A percentile compares a stretch with the other conserved stretches of the same genome.
Evolutionary conservation across 2,329 filamentous ascomycete genomes (phyloP).

Genomic region (Ascochyta pisi): DNA sequence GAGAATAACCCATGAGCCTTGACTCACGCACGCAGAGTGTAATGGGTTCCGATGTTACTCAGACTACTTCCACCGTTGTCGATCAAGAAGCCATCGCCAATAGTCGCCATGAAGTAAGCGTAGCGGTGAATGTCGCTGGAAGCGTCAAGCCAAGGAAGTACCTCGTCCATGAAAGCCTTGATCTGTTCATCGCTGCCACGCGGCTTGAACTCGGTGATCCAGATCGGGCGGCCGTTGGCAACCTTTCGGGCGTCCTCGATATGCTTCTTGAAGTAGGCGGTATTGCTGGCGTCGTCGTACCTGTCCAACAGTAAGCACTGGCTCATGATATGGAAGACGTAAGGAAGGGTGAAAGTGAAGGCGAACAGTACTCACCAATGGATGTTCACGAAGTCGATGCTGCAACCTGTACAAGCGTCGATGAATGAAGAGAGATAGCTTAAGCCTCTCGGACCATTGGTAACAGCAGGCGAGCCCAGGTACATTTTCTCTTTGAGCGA

Average conservation of each 20-base stretch:
- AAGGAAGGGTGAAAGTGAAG: too few species aligned
- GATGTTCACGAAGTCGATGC: constrained; percentile 44
- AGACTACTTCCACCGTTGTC: constrained; percentile 23
- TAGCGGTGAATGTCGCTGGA: constrained; percentile 40
- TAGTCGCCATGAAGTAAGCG: constrained; percentile 35
- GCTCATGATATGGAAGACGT: not conserved
- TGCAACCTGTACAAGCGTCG: constrained; percentile 34
- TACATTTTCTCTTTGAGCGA: constrained; percentile 27
- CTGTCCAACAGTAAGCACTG: constrained; percentile 3
- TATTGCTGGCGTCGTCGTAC: constrained; percentile 33
- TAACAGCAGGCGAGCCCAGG: constrained; percentile 42
- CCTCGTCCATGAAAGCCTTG: constrained; percentile 31
- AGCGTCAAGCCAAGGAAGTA: constrained; percentile 43
- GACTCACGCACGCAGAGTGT: constrained; percentile 4
- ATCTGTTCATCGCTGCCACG: constrained; percentile 28
- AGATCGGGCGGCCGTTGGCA: constrained; percentile 59
- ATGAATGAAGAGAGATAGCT: constrained; percentile 39
- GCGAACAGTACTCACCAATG: constrained; percentile 34
- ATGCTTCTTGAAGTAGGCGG: constrained; percentile 41
- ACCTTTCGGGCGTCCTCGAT: constrained; percentile 45
- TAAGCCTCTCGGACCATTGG: constrained; percentile 35
- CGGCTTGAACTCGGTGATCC: constrained; percentile 46
- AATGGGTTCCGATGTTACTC: constrained; percentile 24
- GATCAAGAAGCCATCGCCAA: constrained; percentile 23
- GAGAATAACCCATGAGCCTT: not conserved